Evolutionary conservation across 108 stramenopile genomes (phyloP), one percentile per base, ranked within the genome.

Genomic region (Fragilariopsis cylindrus): DNA sequence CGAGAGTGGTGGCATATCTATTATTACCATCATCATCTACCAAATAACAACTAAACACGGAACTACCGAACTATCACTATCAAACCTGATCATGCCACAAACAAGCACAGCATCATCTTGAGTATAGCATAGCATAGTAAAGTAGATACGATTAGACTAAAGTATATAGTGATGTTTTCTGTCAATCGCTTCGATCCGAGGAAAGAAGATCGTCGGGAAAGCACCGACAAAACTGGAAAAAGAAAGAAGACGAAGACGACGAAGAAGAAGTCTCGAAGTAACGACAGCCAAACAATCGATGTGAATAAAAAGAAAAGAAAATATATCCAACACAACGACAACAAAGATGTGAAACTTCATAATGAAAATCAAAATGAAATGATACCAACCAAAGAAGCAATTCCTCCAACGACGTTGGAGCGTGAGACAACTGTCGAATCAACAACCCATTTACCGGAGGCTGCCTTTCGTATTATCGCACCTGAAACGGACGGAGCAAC

Each of bases 151-250:
- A 30, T 0, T 30, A 30, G 30, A 30, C 30, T 30, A 30, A 30
- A 30, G 50, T 52, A 9, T 52, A 13, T n/a, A 63, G 62, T 16
- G 3, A 92, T 92, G 91, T 92, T 92, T 84, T 76, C 82, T 58
- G 87, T 92, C 13, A 81, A 77, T 71, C 70, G 89, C 56, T 92
- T 79, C 53, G 91, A 92, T 67, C 90, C 90, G 8, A 70, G 65
- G 47, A 82, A 80, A 21, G 83, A 74, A 60, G 82, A 78, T 43
- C 77, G 64, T 39, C 21, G 63, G 64, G 12, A 44, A 60, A 73
- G 53, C 47, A 50, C 52, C n/a, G 16, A 15, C 62, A 11, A 44
- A 5, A 0, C 58, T 5, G n/a, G 16, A 5, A 30, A 30, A 11
- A 60, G 21, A 9, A 60, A 60, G 58, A 63, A 45, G 45, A 81